Percentiles rank a stretch among this genome's conserved stretches.
These are phyloP conservation scores for Kurtzmaniella quercitrusa DNA, from an alignment of 1,139 yeast species.

Conservation along the genomic window DNA sequence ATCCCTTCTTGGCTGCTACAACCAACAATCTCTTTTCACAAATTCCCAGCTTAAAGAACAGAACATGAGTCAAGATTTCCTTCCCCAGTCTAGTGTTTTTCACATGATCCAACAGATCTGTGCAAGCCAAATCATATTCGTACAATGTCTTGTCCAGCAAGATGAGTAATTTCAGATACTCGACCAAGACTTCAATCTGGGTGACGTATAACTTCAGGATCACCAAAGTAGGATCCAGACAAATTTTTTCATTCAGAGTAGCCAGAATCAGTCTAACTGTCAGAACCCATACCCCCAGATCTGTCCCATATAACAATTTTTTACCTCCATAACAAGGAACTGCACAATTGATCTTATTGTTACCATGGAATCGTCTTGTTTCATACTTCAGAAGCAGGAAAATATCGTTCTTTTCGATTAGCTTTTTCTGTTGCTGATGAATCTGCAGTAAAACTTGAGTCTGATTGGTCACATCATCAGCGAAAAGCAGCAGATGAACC, in stretches of 20 bases:
- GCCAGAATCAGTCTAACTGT: slow-evolving; percentile 48
- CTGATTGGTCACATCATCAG: slow-evolving; percentile 58
- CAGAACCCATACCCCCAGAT: slow-evolving; percentile 83
- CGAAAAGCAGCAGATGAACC: slow-evolving; percentile 42
- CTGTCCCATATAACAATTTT: slow-evolving; percentile 85
- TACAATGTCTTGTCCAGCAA: slow-evolving; percentile 78
- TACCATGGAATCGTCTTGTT: slow-evolving; percentile 67
- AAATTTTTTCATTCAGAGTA: slow-evolving; percentile 44
- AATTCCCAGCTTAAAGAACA: slow-evolving; percentile 88
- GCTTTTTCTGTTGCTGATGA: slow-evolving; percentile 69
- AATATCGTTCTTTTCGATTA: slow-evolving; percentile 71
- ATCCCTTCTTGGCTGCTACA: slow-evolving; percentile 66
- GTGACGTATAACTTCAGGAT: slow-evolving; percentile 74
- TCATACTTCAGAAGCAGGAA: slow-evolving; percentile 73
- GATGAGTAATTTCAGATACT: slow-evolving; percentile 78
- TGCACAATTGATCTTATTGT: slow-evolving; percentile 80
- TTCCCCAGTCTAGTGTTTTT: slow-evolving; percentile 73
- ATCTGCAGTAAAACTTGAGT: slow-evolving; percentile 79
- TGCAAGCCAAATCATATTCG: slow-evolving; percentile 70
- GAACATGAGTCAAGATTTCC: slow-evolving; percentile 77
- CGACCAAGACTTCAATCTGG: slow-evolving; percentile 89
- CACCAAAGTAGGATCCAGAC: slow-evolving; percentile 74
- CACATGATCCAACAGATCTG: slow-evolving; percentile 66
- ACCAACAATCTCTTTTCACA: slow-evolving; percentile 86
- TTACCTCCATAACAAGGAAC: slow-evolving; percentile 96